phyloP scores from a whole-genome alignment of 768 basidiomycete genomes.

The Cystofilobasidium capitatum region DNA sequence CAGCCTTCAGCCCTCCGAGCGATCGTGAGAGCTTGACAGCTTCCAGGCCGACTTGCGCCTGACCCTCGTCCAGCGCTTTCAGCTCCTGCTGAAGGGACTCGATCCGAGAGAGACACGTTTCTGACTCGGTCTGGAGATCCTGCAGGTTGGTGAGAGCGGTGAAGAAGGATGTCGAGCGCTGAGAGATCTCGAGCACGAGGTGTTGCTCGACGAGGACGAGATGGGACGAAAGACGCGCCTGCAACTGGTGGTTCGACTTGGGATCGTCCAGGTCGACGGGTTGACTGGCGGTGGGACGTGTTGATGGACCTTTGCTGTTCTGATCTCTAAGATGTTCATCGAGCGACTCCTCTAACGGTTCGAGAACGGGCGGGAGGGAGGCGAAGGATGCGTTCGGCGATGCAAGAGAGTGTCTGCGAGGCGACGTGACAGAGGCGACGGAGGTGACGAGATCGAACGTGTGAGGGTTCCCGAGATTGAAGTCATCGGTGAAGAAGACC shows the following conservation, averaged over 20 bases:
- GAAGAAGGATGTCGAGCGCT: slow-evolving; percentile 88
- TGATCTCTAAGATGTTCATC: slow-evolving; percentile 8
- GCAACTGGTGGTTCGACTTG: slow-evolving; percentile 51
- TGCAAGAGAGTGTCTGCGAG: background rate
- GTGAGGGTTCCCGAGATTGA: slow-evolving; percentile 69
- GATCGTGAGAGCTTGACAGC: slow-evolving; percentile 53
- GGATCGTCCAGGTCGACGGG: slow-evolving; percentile 20
- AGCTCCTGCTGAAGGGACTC: slow-evolving; percentile 60
- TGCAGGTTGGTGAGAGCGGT: slow-evolving; percentile 89
- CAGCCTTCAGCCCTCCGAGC: slow-evolving; percentile 47
- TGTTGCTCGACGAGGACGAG: slow-evolving; percentile 91
- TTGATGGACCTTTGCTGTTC: too few relatives aligned
- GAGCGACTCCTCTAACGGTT: slow-evolving; percentile 15
- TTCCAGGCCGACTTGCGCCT: slow-evolving; percentile 68
- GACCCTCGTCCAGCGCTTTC: slow-evolving; percentile 61
- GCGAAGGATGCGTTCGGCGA: slow-evolving; percentile 9
- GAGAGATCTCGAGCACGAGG: slow-evolving; percentile 80
- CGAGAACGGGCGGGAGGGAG: slow-evolving; percentile 11
- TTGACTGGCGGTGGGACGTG: background rate
- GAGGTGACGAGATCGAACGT: slow-evolving; percentile 68
- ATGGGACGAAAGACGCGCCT: slow-evolving; percentile 83
- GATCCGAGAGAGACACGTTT: slow-evolving; percentile 68
- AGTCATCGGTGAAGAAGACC: slow-evolving; percentile 67
- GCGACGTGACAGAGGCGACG: background rate
- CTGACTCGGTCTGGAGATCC: slow-evolving; percentile 79